Evolutionary conservation across 805 yeast species (phyloP).

Genomic region (Kuraishia ogatae): DNA sequence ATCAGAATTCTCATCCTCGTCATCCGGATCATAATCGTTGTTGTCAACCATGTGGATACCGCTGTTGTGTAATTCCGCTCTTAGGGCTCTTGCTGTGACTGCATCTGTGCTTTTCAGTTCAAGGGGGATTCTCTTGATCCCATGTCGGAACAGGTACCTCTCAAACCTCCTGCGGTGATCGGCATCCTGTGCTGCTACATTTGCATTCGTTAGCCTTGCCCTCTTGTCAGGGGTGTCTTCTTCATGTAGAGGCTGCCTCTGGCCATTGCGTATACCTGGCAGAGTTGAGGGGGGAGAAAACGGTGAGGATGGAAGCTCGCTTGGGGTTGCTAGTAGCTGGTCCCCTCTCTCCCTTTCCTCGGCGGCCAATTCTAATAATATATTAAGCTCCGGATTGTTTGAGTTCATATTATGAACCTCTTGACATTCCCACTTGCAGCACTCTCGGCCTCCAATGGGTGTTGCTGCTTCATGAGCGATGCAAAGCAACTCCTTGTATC

Average conservation of each 20-base stretch:
- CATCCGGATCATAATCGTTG: background rate
- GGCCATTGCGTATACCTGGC: background rate
- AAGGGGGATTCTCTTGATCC: background rate
- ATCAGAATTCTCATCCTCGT: conserved; percentile 4
- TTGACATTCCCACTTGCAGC: background rate
- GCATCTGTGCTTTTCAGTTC: background rate
- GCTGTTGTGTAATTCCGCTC: background rate
- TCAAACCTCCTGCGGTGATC: conserved; percentile 2
- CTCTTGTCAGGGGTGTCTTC: background rate
- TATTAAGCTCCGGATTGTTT: background rate
- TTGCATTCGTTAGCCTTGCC: background rate
- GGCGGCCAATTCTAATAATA: background rate
- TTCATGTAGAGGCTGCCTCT: background rate
- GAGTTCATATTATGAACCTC: background rate
- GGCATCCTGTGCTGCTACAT: conserved; percentile 1
- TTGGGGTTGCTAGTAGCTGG: background rate
- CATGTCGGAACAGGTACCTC: background rate
- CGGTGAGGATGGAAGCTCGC: background rate
- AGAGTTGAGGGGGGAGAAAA: background rate
- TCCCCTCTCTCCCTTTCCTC: background rate
- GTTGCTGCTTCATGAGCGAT: too few relatives aligned
- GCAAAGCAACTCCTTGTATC: too few relatives aligned
- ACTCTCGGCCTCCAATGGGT: background rate
- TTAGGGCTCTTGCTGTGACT: background rate
- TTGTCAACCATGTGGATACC: background rate